Evolutionary conservation across 2,329 filamentous ascomycete species (phyloP).

Genomic region (Myriangium duriaei): DNA sequence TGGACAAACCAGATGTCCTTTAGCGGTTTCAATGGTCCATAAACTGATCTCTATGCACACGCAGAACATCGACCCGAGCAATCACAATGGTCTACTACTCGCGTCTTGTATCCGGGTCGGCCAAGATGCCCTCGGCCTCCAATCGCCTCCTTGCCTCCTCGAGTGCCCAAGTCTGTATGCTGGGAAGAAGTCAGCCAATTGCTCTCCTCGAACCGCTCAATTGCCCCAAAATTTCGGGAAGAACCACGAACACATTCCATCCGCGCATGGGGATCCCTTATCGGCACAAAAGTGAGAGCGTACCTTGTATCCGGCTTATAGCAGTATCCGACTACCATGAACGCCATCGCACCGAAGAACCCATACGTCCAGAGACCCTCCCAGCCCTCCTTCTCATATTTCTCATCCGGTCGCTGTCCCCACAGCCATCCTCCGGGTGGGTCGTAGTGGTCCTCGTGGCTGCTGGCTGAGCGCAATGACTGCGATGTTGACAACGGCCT

Average conservation of each 20-base stretch:
- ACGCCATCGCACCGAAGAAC: constrained; percentile 63
- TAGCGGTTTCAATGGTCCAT: not conserved
- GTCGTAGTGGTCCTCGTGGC: constrained; percentile 72
- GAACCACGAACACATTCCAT: too few species aligned
- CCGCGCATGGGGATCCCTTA: not conserved
- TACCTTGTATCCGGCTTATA: constrained; percentile 99
- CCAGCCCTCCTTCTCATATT: constrained; percentile 93
- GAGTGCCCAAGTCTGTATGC: constrained; percentile 98
- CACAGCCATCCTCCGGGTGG: constrained; percentile 86
- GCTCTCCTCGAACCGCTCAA: too few species aligned
- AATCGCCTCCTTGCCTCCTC: constrained; percentile 92
- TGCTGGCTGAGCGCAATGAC: constrained; percentile 37
- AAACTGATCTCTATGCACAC: not conserved
- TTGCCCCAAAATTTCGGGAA: not conserved
- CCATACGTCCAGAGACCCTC: constrained; percentile 77
- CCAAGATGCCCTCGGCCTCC: constrained; percentile 87
- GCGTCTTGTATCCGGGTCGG: constrained; percentile 49
- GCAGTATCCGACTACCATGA: constrained; percentile 69
- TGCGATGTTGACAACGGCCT: constrained; percentile 22
- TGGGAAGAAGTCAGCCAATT: constrained; percentile 30
- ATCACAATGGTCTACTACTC: constrained; percentile 1
- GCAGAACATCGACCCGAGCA: too few species aligned
- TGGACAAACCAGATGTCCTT: not conserved
- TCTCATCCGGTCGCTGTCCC: constrained; percentile 87
- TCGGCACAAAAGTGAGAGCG: constrained; percentile 32